These are phyloP conservation scores for Glebionis coronaria DNA, from an alignment of 129 eudicot species.

Conservation along the genomic window DNA sequence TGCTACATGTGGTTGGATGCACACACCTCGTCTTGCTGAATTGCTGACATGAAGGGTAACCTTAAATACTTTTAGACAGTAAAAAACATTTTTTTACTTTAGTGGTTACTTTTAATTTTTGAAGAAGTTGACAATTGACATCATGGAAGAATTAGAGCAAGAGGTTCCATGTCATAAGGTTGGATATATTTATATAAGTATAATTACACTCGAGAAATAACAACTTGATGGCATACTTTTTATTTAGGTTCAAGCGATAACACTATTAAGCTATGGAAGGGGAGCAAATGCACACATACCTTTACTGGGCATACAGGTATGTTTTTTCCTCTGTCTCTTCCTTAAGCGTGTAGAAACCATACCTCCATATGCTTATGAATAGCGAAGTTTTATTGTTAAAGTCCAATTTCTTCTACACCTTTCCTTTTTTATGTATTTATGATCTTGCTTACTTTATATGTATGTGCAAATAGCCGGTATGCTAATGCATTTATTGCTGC, in stretches of 20 bases:
- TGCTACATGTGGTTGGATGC: constrained; percentile 98
- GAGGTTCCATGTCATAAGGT: too few relatives aligned
- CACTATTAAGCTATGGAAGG: too few relatives aligned
- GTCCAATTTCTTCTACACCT: constrained; percentile 2
- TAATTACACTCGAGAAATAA: too few relatives aligned
- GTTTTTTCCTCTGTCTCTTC: constrained; percentile 10
- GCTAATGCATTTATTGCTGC: too few relatives aligned
- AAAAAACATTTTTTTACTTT: too few relatives aligned
- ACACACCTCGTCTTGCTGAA: constrained; percentile 35
- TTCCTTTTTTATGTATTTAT: constrained; percentile 1
- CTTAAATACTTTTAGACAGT: too few relatives aligned
- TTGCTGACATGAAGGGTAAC: too few relatives aligned
- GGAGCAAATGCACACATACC: constrained; percentile 70
- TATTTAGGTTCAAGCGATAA: constrained; percentile 87
- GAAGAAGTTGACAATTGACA: too few relatives aligned
- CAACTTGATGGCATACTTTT: constrained; percentile 27
- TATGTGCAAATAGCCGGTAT: too few relatives aligned
- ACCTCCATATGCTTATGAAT: constrained; percentile 1
- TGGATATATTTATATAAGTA: too few relatives aligned
- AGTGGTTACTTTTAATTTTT: too few relatives aligned
- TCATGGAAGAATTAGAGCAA: too few relatives aligned
- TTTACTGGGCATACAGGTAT: constrained; percentile 85
- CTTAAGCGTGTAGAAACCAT: not conserved
- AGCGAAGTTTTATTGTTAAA: not conserved
- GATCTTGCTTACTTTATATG: constrained; percentile 17